Base-by-base conservation (phyloP, 2,329 filamentous ascomycete species). In the Apiospora arundinis region DNA sequence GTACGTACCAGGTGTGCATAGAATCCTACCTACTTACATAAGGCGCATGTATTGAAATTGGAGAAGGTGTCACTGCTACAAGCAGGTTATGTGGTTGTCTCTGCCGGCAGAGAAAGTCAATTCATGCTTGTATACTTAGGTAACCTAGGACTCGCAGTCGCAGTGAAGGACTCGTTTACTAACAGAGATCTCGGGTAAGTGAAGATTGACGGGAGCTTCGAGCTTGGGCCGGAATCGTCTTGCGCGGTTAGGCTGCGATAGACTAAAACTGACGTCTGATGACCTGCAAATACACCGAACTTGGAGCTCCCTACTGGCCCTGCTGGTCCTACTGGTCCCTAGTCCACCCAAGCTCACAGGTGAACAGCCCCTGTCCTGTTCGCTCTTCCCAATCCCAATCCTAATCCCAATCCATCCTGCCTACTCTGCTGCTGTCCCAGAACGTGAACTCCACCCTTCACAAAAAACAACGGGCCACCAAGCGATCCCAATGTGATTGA, bases 181-280 rank as follows among this genome's bases (percentile, higher is more conserved):
- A 4, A n/a, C 6, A 37, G 52, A 60, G 16, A 60, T 37, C 16
- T 32, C 23, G 28, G 49, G 25, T 56, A 56, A 25, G 25, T 56
- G 49, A 56, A 60, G 25, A 60, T 60, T 1, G 23, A 60, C 49
- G 18, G 28, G 32, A 63, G 32, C 56, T 63, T 63, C 18, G 28
- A 40, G 56, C 56, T 63, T 63, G 56, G 56, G 56, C 56, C 56
- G 56, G 32, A 40, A 63, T 40, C 32, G 8, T 40, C 12, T 40
- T 37, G 28, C 21, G 5, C 9, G 32, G 56, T 63, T 63, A 40
- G 56, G 56, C 56, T 63, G 56, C 56, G 32, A 63, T 9, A 21
- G 28, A 63, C 56, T 63, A 63, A 63, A 63, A 63, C 56, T 63
- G 56, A 63, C 56, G 56, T 63, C 56, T 63, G 56, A 63, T 63